These are phyloP conservation scores for Blastocystis sp. DNA, from an alignment of 352 stramenopile genomes.

Conservation along the genomic window DNA sequence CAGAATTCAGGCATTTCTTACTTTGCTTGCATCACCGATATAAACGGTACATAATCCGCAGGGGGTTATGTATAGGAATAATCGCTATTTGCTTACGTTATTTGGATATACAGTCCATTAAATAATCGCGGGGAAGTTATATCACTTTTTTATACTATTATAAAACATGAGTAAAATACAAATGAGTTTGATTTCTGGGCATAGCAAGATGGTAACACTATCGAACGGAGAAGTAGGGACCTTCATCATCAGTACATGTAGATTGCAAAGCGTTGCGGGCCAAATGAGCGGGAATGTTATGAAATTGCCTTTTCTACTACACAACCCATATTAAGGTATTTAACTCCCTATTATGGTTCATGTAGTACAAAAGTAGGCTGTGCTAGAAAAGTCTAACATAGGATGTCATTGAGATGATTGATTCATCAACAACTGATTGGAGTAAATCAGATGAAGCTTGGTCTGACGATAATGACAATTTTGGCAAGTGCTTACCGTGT, in stretches of 20 bases:
- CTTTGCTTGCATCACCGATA: too few relatives aligned
- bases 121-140: too few relatives aligned
- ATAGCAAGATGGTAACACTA: slow-evolving; percentile 18
- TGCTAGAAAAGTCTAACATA: background rate
- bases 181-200: slow-evolving; percentile 7
- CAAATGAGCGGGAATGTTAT: background rate
- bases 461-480: background rate
- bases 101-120: too few relatives aligned
- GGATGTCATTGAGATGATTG: background rate
- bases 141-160: too few relatives aligned
- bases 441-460: background rate
- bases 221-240: background rate
- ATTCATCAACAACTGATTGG: background rate
- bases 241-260: background rate
- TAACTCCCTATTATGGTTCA: slow-evolving; percentile 5
- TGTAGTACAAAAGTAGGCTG: background rate
- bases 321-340: background rate
- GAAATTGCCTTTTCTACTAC: background rate
- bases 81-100: too few relatives aligned
- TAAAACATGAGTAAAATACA: background rate
- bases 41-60: too few relatives aligned
- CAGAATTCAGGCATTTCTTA: too few relatives aligned
- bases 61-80: too few relatives aligned
- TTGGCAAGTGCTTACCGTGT: background rate
- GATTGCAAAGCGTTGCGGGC: background rate